Evolutionary conservation across 1,284 basidiomycete genomes (phyloP).

Genomic region (Sanghuangporus weigelae): DNA sequence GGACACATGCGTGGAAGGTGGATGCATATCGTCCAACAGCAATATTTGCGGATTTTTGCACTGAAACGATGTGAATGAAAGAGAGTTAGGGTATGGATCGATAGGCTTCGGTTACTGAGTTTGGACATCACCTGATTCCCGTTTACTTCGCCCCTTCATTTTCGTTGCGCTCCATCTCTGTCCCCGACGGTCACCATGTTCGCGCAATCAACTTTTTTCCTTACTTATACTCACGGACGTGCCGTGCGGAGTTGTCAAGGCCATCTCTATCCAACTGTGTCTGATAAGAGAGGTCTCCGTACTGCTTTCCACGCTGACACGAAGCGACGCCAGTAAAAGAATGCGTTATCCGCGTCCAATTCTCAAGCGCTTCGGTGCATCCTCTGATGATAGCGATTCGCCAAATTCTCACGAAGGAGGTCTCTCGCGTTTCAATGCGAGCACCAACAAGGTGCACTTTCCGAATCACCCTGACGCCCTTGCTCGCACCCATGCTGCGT

Average conservation of each 20-base stretch:
- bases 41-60: not conserved
- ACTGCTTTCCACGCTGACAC: not conserved
- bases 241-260: not conserved
- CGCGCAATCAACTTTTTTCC: not conserved
- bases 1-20: not conserved
- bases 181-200: not conserved
- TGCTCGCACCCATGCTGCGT: slow-evolving; percentile 18
- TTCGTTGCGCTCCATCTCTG: not conserved
- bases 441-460: slow-evolving; percentile 19
- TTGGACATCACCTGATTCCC: not conserved
- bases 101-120: not conserved
- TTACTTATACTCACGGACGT: not conserved
- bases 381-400: not conserved
- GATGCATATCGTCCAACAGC: not conserved
- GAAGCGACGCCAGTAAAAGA: not conserved
- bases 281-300: not conserved
- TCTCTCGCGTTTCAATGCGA: not conserved
- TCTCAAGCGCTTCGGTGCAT: not conserved
- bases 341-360: slow-evolving; percentile 10
- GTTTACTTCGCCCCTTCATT: not conserved
- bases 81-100: not conserved
- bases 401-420: not conserved
- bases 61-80: not conserved
- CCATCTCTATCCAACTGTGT: not conserved
- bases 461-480: slow-evolving; percentile 18